phyloP scores from a whole-genome alignment of 805 yeast genomes.

The Schizosaccharomyces pombe region ASM294v3 CU329670.1:2365001-2365500 shows the following conservation, averaged over 20 bases:
- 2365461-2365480: too few relatives aligned
- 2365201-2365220: not conserved
- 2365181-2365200: not conserved
- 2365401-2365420: not conserved
- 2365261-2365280: not conserved
- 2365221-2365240: not conserved
- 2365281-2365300: not conserved
- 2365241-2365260: not conserved
- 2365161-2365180: not conserved
- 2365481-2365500: not conserved
- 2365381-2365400: not conserved
- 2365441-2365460: too few relatives aligned
- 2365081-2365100: too few relatives aligned
- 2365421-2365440: too few relatives aligned
- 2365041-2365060: too few relatives aligned
- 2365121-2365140: too few relatives aligned
- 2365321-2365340: not conserved
- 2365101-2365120: too few relatives aligned
- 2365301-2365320: not conserved
- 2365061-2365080: too few relatives aligned
- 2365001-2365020: too few relatives aligned
- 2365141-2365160: not conserved
- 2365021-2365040: too few relatives aligned
- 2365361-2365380: not conserved
- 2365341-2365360: not conserved